Evolutionary conservation across 139 green algal species (phyloP).

Genomic region (Monoraphidium neglectum): DNA sequence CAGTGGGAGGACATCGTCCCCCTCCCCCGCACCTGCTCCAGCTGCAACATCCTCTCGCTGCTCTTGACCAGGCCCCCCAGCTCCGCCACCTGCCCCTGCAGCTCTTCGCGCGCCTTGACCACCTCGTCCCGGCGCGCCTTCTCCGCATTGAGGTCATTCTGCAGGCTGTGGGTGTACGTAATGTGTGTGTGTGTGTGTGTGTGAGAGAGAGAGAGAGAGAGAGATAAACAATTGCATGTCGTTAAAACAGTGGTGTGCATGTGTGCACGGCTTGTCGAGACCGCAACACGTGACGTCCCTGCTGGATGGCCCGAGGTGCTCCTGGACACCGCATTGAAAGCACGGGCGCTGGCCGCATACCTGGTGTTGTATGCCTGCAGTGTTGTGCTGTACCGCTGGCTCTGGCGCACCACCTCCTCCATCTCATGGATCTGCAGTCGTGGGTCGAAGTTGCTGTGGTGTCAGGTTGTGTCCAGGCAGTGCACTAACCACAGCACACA

Average conservation of each 20-base stretch:
- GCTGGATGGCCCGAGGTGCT: not conserved
- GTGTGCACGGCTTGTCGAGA: no score
- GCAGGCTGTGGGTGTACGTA: not conserved
- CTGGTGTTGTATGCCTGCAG: conserved; percentile 67
- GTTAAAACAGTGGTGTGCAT: no score
- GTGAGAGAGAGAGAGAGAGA: not conserved
- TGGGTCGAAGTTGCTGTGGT: no score
- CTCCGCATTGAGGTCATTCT: conserved; percentile 41
- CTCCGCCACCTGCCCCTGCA: conserved; percentile 47
- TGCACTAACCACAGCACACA: no score
- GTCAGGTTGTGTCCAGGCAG: no score
- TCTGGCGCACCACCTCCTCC: conserved; percentile 50
- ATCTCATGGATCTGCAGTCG: conserved; percentile 55
- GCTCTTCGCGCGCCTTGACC: conserved; percentile 35
- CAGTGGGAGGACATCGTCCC: no score
- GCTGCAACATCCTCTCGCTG: conserved; percentile 42
- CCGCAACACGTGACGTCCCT: no score
- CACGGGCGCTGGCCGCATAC: no score
- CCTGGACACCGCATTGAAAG: conserved; percentile 28
- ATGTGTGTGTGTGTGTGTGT: not conserved
- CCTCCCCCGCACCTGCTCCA: conserved; percentile 42
- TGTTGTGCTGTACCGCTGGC: conserved; percentile 51
- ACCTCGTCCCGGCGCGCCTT: conserved; percentile 50
- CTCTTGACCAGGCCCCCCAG: conserved; percentile 41
- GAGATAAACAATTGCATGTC: no score